Conservation (phyloP, 345 rosid genomes). For the Turnera subulata region DNA sequence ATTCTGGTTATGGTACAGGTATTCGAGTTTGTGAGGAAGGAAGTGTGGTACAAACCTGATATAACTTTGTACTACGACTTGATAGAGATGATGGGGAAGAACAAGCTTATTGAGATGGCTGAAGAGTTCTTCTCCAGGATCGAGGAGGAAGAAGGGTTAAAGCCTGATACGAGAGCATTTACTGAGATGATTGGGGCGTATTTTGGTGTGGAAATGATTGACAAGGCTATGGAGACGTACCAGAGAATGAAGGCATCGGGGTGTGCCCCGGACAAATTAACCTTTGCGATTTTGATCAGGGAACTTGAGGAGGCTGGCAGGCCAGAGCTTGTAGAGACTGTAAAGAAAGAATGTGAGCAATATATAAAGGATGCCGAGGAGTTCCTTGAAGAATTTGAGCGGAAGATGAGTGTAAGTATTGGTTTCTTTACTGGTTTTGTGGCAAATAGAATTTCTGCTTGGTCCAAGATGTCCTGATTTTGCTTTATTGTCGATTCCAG, state of each 20-base stretch:
- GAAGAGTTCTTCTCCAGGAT: slow-evolving; percentile 38
- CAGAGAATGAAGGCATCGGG: slow-evolving; percentile 41
- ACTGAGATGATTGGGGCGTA: slow-evolving; percentile 62
- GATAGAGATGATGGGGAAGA: slow-evolving; percentile 44
- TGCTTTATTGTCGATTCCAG: no score
- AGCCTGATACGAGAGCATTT: slow-evolving; percentile 45
- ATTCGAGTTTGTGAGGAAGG: slow-evolving; percentile 40
- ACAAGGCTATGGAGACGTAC: slow-evolving; percentile 52
- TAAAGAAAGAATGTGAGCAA: slow-evolving; percentile 46
- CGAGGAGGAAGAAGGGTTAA: slow-evolving; percentile 41
- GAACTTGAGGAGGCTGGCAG: slow-evolving; percentile 47
- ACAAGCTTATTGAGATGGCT: slow-evolving; percentile 37
- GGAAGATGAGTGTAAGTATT: no score
- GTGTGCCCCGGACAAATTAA: slow-evolving; percentile 41
- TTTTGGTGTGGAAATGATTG: slow-evolving; percentile 36
- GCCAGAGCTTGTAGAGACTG: slow-evolving; percentile 32
- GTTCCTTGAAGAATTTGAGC: slow-evolving; percentile 42
- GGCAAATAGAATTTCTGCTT: no score
- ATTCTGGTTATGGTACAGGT: slow-evolving; percentile 40
- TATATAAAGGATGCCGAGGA: slow-evolving; percentile 46
- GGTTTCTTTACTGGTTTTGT: no score
- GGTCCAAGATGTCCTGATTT: no score
- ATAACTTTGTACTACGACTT: slow-evolving; percentile 33
- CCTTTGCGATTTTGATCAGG: slow-evolving; percentile 51
- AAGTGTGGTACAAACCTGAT: slow-evolving; percentile 51